These are phyloP conservation scores for Trichopus zeylanicus DNA, from an alignment of 116 monocot genomes.

Conservation along the genomic window DNA sequence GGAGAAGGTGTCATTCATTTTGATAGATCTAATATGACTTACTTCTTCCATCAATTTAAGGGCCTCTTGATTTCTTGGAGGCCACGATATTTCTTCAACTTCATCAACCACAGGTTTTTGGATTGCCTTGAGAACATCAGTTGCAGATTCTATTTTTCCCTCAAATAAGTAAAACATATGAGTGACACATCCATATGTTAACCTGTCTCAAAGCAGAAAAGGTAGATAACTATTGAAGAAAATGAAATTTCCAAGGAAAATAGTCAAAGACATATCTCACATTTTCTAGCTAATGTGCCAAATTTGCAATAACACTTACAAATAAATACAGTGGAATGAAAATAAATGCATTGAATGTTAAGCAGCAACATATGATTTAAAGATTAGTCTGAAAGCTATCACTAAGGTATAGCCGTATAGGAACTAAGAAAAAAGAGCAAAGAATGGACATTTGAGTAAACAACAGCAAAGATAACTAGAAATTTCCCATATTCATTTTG, in stretches of 20 bases:
- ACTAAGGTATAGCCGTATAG: too few relatives aligned
- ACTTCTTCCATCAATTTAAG: slow-evolving; percentile 63
- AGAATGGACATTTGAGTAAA: too few relatives aligned
- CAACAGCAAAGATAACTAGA: too few relatives aligned
- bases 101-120: slow-evolving; percentile 61
- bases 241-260: not conserved
- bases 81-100: slow-evolving; percentile 72
- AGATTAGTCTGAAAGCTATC: too few relatives aligned
- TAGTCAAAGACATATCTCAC: not conserved
- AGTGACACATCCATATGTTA: not conserved
- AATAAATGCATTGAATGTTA: not conserved
- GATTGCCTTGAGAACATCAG: slow-evolving; percentile 75
- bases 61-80: slow-evolving; percentile 50
- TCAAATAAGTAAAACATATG: slow-evolving; percentile 18
- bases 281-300: not conserved
- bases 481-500: not conserved
- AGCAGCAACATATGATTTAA: too few relatives aligned
- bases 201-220: not conserved
- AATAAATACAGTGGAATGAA: not conserved
- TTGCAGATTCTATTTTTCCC: slow-evolving; percentile 85
- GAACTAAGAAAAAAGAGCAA: too few relatives aligned
- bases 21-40: slow-evolving; percentile 3
- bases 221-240: not conserved
- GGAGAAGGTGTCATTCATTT: not conserved
- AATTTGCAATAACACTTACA: not conserved